Evolutionary conservation across 2,329 filamentous ascomycete genomes (phyloP).

Genomic region (Pseudogymnoascus sp.): DNA sequence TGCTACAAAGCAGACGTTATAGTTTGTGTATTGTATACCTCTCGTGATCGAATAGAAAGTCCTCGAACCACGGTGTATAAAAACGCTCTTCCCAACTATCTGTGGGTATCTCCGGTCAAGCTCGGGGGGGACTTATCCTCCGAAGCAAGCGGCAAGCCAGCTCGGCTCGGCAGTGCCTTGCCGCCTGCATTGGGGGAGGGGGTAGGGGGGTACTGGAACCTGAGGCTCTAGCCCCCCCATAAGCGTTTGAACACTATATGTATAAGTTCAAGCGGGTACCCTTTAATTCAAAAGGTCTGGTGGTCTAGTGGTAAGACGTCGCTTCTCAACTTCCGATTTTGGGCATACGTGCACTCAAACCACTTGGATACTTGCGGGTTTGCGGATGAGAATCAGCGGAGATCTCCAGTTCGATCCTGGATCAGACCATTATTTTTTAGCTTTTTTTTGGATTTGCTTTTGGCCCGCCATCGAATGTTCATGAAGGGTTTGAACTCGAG

Average conservation of each 20-base stretch:
- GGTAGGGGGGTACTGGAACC: background rate
- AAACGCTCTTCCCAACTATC: background rate
- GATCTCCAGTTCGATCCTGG: background rate
- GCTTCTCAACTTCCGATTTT: slow-evolving; percentile 6
- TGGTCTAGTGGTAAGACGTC: background rate
- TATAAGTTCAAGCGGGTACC: background rate
- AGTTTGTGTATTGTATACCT: background rate
- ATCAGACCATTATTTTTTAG: background rate
- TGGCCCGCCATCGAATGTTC: background rate
- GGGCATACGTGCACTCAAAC: background rate
- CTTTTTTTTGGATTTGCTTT: background rate
- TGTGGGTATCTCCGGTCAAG: background rate
- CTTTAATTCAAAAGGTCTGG: background rate
- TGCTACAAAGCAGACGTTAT: background rate
- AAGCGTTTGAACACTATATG: background rate
- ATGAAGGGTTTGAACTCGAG: background rate
- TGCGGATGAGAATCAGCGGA: slow-evolving; percentile 6
- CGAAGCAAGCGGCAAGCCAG: background rate
- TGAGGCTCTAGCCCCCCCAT: background rate
- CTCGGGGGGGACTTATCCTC: background rate
- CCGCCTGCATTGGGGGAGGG: background rate
- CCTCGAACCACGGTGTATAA: background rate
- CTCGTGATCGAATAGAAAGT: background rate
- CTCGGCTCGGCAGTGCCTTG: background rate
- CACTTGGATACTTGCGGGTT: background rate